These are phyloP conservation scores for Mycena crocata DNA, from an alignment of 768 basidiomycete genomes.

Conservation along the genomic window DNA sequence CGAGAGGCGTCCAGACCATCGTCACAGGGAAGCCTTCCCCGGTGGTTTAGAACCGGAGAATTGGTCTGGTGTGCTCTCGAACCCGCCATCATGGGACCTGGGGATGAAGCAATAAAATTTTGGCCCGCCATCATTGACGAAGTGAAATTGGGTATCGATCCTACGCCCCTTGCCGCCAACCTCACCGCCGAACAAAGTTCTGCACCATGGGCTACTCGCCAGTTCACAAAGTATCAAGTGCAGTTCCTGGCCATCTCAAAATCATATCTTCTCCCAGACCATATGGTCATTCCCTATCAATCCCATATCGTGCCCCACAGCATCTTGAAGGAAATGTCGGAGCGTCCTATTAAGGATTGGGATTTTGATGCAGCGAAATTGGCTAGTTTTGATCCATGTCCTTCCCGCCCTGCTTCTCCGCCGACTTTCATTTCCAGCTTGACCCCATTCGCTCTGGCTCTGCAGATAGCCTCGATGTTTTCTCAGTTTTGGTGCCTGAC, in stretches of 20 bases:
- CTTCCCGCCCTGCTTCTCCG: constrained; percentile 32
- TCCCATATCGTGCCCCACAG: constrained; percentile 67
- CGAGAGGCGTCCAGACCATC: constrained; percentile 63
- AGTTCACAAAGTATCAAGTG: constrained; percentile 63
- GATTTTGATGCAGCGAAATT: constrained; percentile 55
- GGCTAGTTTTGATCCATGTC: constrained; percentile 65
- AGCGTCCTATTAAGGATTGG: constrained; percentile 52
- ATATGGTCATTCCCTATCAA: constrained; percentile 79
- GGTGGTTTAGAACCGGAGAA: constrained; percentile 78
- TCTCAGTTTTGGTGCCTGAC: constrained; percentile 77
- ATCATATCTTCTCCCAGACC: constrained; percentile 61
- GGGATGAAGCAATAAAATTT: constrained; percentile 63
- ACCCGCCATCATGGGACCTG: constrained; percentile 58
- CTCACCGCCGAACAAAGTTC: not conserved
- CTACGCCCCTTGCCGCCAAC: constrained; percentile 43
- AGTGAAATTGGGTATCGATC: constrained; percentile 58
- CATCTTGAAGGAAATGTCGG: constrained; percentile 62
- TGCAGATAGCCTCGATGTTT: constrained; percentile 76
- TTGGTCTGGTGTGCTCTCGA: constrained; percentile 76
- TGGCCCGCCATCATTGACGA: constrained; percentile 84
- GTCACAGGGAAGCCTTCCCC: constrained; percentile 52
- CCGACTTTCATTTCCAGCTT: constrained; percentile 63
- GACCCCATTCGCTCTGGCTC: constrained; percentile 74
- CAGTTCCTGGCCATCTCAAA: constrained; percentile 71
- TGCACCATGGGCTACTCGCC: constrained; percentile 17